phyloP scores from a whole-genome alignment of 805 yeast species.

The Yamadazyma takamatsuzukensis region DNA sequence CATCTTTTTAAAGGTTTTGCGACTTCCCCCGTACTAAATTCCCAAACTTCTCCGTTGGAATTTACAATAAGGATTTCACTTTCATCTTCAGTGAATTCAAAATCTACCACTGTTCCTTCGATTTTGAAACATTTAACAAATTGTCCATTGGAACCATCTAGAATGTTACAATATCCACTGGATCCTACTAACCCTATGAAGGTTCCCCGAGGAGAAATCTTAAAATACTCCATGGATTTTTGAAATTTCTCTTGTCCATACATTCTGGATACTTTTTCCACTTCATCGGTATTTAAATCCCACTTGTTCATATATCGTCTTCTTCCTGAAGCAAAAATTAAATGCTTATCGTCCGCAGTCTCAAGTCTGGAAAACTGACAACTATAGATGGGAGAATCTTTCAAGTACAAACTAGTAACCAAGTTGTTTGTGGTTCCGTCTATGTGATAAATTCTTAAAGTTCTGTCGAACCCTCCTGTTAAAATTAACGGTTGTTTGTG shows the following conservation, averaged over 20 bases:
- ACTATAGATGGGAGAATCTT: conserved; percentile 75
- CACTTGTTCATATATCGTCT: conserved; percentile 89
- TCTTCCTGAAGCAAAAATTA: conserved; percentile 84
- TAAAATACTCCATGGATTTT: conserved; percentile 82
- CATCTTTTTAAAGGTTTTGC: conserved; percentile 61
- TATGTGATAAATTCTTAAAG: conserved; percentile 80
- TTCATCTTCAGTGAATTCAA: conserved; percentile 57
- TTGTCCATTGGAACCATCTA: conserved; percentile 76
- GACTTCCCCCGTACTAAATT: conserved; percentile 47
- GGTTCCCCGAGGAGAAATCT: conserved; percentile 67
- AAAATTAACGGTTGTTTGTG: conserved; percentile 75
- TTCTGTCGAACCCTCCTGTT: conserved; percentile 90
- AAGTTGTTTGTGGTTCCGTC: conserved; percentile 82
- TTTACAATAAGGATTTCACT: conserved; percentile 55
- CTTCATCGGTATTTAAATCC: conserved; percentile 67
- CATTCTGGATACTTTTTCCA: conserved; percentile 82
- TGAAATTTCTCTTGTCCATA: conserved; percentile 90
- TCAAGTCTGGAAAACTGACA: conserved; percentile 54
- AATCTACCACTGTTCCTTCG: conserved; percentile 82
- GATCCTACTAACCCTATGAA: conserved; percentile 76
- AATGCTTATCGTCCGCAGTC: conserved; percentile 27
- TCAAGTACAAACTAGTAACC: conserved; percentile 77
- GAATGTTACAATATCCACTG: conserved; percentile 85
- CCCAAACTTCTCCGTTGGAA: conserved; percentile 85
- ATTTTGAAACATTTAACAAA: conserved; percentile 85